Conservation (phyloP, 2,329 filamentous ascomycete genomes). For the Ceratocystis smalleyi region DNA sequence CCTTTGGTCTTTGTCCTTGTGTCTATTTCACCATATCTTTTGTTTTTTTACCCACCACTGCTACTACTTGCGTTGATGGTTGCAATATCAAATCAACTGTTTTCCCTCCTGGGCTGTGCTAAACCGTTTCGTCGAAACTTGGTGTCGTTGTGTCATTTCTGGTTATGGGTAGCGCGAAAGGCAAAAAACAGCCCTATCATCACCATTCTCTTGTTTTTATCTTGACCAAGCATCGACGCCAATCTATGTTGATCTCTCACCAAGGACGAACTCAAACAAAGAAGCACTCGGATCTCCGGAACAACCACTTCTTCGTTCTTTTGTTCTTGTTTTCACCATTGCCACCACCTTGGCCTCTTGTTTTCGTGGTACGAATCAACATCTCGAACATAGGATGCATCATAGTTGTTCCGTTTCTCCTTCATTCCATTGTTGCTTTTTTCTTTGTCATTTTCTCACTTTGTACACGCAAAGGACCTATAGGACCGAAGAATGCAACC, state of each 20-base stretch:
- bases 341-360: too few relatives aligned
- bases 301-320: neutral
- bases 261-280: too few relatives aligned
- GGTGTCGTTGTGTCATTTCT: neutral
- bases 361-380: too few relatives aligned
- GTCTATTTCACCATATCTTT: neutral
- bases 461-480: neutral
- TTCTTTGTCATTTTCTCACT: neutral
- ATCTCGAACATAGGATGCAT: too few relatives aligned
- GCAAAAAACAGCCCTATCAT: neutral
- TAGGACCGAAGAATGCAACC: too few relatives aligned
- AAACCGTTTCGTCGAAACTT: neutral
- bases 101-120: neutral
- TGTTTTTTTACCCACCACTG: neutral
- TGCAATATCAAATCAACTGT: neutral
- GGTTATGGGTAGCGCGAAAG: neutral
- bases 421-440: too few relatives aligned
- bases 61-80: neutral
- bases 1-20: neutral
- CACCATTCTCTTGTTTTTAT: neutral
- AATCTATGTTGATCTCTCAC: too few relatives aligned
- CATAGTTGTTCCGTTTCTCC: too few relatives aligned
- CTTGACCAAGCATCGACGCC: too few relatives aligned
- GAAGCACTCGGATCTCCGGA: neutral
- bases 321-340: neutral